Percentiles rank a stretch among this genome's conserved stretches.
phyloP scores from a whole-genome alignment of 495 filamentous ascomycete genomes.

The Annulohypoxylon bovei region DNA sequence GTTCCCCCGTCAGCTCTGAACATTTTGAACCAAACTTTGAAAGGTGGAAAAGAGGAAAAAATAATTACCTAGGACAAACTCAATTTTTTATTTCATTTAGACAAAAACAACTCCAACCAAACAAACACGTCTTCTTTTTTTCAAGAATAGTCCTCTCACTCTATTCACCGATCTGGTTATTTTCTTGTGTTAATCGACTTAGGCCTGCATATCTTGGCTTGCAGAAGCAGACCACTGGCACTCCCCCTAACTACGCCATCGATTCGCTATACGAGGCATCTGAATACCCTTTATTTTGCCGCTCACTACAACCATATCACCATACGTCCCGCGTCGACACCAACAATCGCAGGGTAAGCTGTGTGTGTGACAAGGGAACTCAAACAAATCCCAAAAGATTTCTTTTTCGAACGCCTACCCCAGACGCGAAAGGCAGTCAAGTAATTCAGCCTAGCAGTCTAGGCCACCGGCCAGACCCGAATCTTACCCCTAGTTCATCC shows the following conservation, averaged over 20 bases:
- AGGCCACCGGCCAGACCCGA: conserved; percentile 29
- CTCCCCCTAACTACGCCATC: neutral
- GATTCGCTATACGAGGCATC: conserved; percentile 23
- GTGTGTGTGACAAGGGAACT: conserved; percentile 21
- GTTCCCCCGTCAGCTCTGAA: conserved; percentile 28
- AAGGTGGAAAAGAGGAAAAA: neutral
- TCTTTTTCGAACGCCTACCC: conserved; percentile 6
- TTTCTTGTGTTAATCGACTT: neutral
- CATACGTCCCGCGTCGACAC: conserved; percentile 1
- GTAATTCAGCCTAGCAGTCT: conserved; percentile 18
- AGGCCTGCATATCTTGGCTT: conserved; percentile 3
- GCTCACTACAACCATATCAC: conserved; percentile 13
- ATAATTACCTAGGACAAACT: conserved; percentile 13
- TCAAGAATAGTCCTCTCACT: conserved; percentile 3
- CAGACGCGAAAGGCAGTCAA: conserved; percentile 21
- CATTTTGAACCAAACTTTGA: neutral
- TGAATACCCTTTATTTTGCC: conserved; percentile 6
- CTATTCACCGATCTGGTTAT: neutral
- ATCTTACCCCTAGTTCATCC: conserved; percentile 38
- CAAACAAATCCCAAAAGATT: conserved; percentile 15
- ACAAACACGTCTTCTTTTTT: neutral
- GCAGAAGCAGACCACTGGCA: conserved; percentile 18
- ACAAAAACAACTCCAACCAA: conserved; percentile 14
- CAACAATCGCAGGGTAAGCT: conserved; percentile 8
- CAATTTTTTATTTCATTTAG: conserved; percentile 25